Conservation (phyloP, 108 stramenopile genomes). For the Epithemia pelagica region DNA sequence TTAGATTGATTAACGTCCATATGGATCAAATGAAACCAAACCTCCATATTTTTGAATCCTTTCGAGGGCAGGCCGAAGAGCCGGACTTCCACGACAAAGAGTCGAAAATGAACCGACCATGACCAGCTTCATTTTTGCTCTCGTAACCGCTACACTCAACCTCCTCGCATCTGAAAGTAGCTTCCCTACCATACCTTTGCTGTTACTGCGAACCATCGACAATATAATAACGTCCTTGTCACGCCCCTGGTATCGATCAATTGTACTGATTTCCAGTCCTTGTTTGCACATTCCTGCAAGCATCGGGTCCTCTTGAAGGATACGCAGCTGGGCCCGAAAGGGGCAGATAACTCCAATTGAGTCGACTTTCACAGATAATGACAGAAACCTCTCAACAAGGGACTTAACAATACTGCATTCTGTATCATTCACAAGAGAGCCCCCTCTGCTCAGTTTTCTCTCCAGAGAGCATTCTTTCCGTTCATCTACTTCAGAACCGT, state of each 20-base stretch:
- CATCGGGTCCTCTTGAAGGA: conserved; percentile 17
- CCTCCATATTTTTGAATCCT: conserved; percentile 16
- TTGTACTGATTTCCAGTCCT: conserved; percentile 82
- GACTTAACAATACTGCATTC: conserved; percentile 50
- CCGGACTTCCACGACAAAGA: conserved; percentile 48
- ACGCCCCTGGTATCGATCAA: conserved; percentile 88
- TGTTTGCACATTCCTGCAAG: conserved; percentile 25
- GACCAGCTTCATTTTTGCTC: conserved; percentile 85
- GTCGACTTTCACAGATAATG: conserved; percentile 37
- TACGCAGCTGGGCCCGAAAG: conserved; percentile 68
- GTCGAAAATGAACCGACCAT: conserved; percentile 79
- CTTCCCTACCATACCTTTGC: conserved; percentile 49
- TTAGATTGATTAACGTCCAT: too few relatives aligned
- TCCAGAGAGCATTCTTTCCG: conserved; percentile 22
- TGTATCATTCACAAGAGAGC: conserved; percentile 45
- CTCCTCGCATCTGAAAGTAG: conserved; percentile 76
- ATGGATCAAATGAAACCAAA: not conserved
- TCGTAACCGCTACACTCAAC: conserved; percentile 85
- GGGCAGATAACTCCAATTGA: conserved; percentile 86
- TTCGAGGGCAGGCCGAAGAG: conserved; percentile 58
- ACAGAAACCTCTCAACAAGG: conserved; percentile 33
- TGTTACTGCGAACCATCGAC: conserved; percentile 81
- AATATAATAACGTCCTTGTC: conserved; percentile 83
- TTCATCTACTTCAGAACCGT: conserved; percentile 9
- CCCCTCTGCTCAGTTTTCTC: conserved; percentile 20